phyloP scores from a whole-genome alignment of 805 yeast genomes.

The Tanozyma kutaoensis region DNA sequence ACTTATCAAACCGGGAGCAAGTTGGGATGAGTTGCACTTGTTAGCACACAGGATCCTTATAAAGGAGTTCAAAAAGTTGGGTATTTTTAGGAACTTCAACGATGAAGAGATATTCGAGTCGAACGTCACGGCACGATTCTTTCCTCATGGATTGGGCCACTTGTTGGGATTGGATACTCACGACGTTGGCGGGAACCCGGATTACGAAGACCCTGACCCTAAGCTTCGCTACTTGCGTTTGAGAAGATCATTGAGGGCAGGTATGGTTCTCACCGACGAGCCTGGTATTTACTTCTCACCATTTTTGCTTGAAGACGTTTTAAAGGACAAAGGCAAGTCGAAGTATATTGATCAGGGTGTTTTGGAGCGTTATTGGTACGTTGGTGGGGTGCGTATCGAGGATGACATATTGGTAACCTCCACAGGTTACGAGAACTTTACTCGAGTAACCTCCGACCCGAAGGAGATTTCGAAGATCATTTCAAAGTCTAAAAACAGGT shows the following conservation, averaged over 20 bases:
- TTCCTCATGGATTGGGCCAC: conserved; percentile 95
- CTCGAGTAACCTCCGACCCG: conserved; percentile 70
- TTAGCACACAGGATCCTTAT: conserved; percentile 70
- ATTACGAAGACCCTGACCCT: conserved; percentile 75
- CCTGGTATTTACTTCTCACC: conserved; percentile 92
- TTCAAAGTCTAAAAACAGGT: too few relatives aligned
- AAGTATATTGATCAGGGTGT: conserved; percentile 53
- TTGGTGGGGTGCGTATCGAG: conserved; percentile 97
- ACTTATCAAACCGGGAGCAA: conserved; percentile 67
- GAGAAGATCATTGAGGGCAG: conserved; percentile 54
- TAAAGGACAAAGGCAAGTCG: conserved; percentile 31
- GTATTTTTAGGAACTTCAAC: conserved; percentile 48
- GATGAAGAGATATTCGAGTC: conserved; percentile 59
- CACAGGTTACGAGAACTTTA: conserved; percentile 68
- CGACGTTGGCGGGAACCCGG: conserved; percentile 84
- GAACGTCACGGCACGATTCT: conserved; percentile 63
- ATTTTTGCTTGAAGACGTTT: conserved; percentile 54
- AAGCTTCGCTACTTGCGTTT: conserved; percentile 67
- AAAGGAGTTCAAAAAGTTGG: conserved; percentile 55
- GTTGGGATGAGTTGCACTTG: conserved; percentile 78
- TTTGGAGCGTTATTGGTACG: conserved; percentile 64
- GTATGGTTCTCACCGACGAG: conserved; percentile 88
- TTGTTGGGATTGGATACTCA: conserved; percentile 91
- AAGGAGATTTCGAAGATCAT: too few relatives aligned
- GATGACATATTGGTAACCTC: conserved; percentile 78